Evolutionary conservation across 2,329 filamentous ascomycete species (phyloP), one percentile per base, ranked within the genome.

Genomic region (Pseudofabraea citricarpa): DNA sequence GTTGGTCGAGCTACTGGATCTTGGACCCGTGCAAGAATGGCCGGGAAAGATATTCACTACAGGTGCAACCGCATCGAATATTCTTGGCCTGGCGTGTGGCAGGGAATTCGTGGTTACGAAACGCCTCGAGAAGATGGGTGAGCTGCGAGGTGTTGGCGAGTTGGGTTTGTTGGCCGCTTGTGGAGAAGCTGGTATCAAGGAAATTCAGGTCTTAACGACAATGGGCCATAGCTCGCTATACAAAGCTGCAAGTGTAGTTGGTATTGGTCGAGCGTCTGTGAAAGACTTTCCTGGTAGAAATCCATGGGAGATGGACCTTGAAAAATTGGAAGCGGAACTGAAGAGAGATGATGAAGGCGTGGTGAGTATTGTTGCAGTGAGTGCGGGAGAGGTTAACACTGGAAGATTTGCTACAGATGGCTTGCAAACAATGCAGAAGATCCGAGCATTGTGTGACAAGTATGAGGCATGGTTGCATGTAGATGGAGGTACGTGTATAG

Each of bases 301-400:
- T 1, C 79, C 82, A 1, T 88, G 90, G 71, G 74, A 71, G 35
- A 73, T 95, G 50, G 81, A 95, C 55, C 56, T 95, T 5, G 69
- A 72, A 2, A 69, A 69, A 3, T 68, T 95, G 2, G 81, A 88
- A 61, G 63, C 62, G 36, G 73, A 79, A 44, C 67, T 94, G 13
- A 56, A 67, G 41, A 58, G 59, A 53, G 47, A 48, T 44, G 64
- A 61, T 26, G 60, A 67, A 1, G 74, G 74, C 3, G 73, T 77
- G 10, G 85, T 76, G n/a, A 85, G 75, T 39, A 87, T 96, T 48
- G 79, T 96, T 27, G 81, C 76, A 4, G 67, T 95, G n/a, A 90
- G 88, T 32, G 86, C 84, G 5, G 87, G 87, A 1, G 91, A 97
- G 65, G 88, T 96, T 21, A 96, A 97, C 55, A 94, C 90, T 0